Conservation (phyloP, 2,329 filamentous ascomycete species). For the Xylariaceae sp. region DNA sequence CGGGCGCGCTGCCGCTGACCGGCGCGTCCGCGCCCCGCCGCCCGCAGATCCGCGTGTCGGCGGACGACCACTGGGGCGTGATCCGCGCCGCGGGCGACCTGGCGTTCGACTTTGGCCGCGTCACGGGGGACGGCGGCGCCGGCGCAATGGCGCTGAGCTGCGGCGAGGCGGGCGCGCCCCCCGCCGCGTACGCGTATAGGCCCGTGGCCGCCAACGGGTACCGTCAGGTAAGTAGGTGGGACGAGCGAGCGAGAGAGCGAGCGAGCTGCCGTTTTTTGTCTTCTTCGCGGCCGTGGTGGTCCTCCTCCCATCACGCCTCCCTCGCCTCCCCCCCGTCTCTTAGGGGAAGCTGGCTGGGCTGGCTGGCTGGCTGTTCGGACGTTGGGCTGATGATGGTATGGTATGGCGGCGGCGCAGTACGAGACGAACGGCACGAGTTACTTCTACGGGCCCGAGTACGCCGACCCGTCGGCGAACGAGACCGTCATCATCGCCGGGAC, state of each 20-base stretch:
- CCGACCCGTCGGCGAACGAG: conserved; percentile 32
- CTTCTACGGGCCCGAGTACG: conserved; percentile 38
- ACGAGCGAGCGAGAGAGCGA: too few relatives aligned
- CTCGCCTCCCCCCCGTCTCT: too few relatives aligned
- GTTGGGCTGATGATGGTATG: too few relatives aligned
- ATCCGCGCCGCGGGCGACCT: conserved; percentile 61
- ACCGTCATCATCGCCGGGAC: conserved; percentile 62
- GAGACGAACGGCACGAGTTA: conserved; percentile 31
- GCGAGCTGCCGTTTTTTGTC: too few relatives aligned
- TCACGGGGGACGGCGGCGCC: conserved; percentile 59
- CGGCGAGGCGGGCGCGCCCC: conserved; percentile 28
- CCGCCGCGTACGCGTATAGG: conserved; percentile 33
- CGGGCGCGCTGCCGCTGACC: conserved; percentile 18
- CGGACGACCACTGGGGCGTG: conserved; percentile 59
- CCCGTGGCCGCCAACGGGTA: conserved; percentile 33
- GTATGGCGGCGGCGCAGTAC: too few relatives aligned
- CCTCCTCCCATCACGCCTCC: too few relatives aligned
- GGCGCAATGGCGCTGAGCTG: conserved; percentile 53
- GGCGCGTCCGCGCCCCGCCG: conserved; percentile 17
- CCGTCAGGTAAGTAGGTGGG: not conserved
- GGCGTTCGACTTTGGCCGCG: conserved; percentile 61
- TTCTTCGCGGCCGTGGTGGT: too few relatives aligned
- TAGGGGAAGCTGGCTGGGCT: too few relatives aligned
- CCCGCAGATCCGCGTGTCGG: conserved; percentile 43
- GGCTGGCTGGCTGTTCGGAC: too few relatives aligned